Conservation (phyloP, 75 land plant genomes). For the Selaginella moellendorffii region DNA sequence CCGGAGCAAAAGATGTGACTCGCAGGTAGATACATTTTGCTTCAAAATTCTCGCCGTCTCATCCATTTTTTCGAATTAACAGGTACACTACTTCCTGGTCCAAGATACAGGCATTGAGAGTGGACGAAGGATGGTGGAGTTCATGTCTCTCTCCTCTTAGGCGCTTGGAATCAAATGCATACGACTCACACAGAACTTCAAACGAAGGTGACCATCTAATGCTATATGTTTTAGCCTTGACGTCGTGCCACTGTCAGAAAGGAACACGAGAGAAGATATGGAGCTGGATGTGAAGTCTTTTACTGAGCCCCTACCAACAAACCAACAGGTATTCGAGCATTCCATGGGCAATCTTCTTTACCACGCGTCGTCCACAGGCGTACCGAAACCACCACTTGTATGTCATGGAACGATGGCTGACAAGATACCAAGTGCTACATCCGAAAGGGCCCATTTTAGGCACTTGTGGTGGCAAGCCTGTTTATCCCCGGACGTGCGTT, state of each 20-base stretch:
- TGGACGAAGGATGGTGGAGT: constrained; percentile 73
- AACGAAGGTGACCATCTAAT: not conserved
- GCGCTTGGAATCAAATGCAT: constrained; percentile 46
- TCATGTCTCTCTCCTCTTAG: constrained; percentile 54
- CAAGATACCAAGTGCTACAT: constrained; percentile 60
- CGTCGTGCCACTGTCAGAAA: not conserved
- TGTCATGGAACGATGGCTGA: constrained; percentile 89
- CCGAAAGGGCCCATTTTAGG: constrained; percentile 92
- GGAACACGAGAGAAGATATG: constrained; percentile 71
- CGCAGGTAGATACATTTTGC: constrained; percentile 43
- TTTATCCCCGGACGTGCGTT: constrained; percentile 81
- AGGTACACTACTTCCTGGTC: constrained; percentile 88
- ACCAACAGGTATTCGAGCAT: constrained; percentile 50
- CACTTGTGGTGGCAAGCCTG: constrained; percentile 73
- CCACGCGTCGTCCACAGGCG: constrained; percentile 36
- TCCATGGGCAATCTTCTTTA: not conserved
- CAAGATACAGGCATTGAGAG: constrained; percentile 43
- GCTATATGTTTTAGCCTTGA: not conserved
- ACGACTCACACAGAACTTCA: constrained; percentile 4
- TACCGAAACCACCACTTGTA: constrained; percentile 76
- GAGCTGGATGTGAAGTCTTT: constrained; percentile 64
- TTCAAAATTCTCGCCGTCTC: not conserved
- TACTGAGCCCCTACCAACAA: constrained; percentile 97
- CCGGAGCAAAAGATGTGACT: constrained; percentile 94
- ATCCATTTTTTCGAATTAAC: constrained; percentile 9